Base-by-base conservation (phyloP, 1,139 yeast species). In the Yamadazyma conglobata region DNA sequence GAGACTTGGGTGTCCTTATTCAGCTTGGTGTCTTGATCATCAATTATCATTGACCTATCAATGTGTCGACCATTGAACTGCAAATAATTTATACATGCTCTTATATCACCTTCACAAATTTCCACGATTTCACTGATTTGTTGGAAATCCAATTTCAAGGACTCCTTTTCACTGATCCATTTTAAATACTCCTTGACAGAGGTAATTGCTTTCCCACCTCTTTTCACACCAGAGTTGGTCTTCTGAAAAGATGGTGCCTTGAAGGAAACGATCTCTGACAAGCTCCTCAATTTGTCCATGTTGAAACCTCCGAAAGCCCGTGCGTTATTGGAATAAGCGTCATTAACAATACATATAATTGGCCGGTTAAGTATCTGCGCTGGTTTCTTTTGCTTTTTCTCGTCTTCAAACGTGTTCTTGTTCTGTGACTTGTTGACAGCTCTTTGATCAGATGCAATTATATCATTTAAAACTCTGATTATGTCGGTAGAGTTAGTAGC, bases 341-440 rank as follows among this genome's bases (percentile, higher is more conserved):
- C 95, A 53, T 91, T 91, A 51, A 97, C 94, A 35, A 91, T 77
- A 29, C 95, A 91, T 32, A 91, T 85, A 13, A 91, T 87, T 1
- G 98, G 98, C 42, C 98, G 67, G 43, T 72, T 65, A 27, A 89
- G 56, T 4, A 79, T 25, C 30, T 52, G 58, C 24, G 64, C 68
- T 22, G 53, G 58, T 34, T 46, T 38, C 45, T 51, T 43, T 26
- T 44, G 31, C 32, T 50, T 45, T 30, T 48, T 48, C 33, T 44
- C 51, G 17, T 30, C 35, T 10, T 34, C 34, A 10, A 24, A 36
- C 13, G 6, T 25, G 9, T 27, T 25, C 6, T 31, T 26, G 21
- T 40, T 19, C 28, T 40, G 24, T 28, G 50, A 38, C 20, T 43
- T 32, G 33, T 39, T 31, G 19, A 71, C 53, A 0, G 80, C 79